phyloP scores from a whole-genome alignment of 805 yeast species.

The Jamesozyma hellenica region DNA sequence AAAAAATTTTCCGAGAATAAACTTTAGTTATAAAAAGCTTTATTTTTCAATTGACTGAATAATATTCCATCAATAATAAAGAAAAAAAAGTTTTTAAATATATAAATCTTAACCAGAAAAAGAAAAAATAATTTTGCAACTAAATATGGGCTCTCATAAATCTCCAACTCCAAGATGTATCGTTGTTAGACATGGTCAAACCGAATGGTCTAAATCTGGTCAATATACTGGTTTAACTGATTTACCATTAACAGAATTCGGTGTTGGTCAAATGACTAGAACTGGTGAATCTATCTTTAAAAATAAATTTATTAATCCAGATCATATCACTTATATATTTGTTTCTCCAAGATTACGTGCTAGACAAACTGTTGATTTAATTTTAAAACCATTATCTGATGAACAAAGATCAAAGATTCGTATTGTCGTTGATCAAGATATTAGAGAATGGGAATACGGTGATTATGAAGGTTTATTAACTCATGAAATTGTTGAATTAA shows the following conservation, averaged over 20 bases:
- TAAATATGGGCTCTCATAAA: background rate
- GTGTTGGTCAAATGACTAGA: constrained; percentile 61
- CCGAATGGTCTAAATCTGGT: constrained; percentile 93
- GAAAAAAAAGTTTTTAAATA: too few relatives aligned
- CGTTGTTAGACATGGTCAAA: constrained; percentile 78
- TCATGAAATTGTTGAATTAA: constrained; percentile 49
- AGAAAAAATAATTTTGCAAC: too few relatives aligned
- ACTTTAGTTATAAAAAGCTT: too few relatives aligned
- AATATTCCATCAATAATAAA: too few relatives aligned
- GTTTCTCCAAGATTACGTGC: constrained; percentile 82
- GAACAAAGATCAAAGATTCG: constrained; percentile 35
- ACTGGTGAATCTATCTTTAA: constrained; percentile 69
- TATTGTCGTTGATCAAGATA: constrained; percentile 48
- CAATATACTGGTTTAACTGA: constrained; percentile 87
- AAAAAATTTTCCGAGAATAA: too few relatives aligned
- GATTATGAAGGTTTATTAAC: constrained; percentile 84
- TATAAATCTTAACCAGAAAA: too few relatives aligned
- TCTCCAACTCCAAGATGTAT: constrained; percentile 55
- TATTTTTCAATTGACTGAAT: too few relatives aligned
- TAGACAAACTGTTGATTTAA: constrained; percentile 55
- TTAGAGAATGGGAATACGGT: constrained; percentile 95
- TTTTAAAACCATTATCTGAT: constrained; percentile 41
- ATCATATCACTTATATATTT: constrained; percentile 50
- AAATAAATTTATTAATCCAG: constrained; percentile 53
- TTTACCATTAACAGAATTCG: constrained; percentile 64